phyloP scores from a whole-genome alignment of 2,329 filamentous ascomycete species.

The Hymenoscyphus linearis region DNA sequence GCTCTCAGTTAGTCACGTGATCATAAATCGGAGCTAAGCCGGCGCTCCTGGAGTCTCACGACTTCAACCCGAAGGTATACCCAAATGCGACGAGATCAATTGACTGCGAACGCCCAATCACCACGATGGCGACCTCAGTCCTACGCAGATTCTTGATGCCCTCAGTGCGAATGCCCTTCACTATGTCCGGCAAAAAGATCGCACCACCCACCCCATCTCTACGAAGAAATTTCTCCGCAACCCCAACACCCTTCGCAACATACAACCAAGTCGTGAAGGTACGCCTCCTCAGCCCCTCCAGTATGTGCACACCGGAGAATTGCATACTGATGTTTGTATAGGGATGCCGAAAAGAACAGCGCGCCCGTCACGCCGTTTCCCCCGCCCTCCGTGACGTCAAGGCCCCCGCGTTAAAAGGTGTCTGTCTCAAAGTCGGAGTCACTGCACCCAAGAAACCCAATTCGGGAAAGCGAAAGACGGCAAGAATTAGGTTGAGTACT shows the following conservation, averaged over 20 bases:
- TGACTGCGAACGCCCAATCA: conserved; percentile 1
- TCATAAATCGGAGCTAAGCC: neutral
- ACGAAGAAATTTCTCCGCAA: conserved; percentile 28
- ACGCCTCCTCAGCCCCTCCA: conserved; percentile 1
- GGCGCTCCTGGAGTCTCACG: neutral
- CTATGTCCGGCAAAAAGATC: conserved; percentile 2
- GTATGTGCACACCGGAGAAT: no score
- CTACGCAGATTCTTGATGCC: conserved; percentile 20
- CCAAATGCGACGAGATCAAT: neutral
- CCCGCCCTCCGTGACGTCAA: conserved; percentile 68
- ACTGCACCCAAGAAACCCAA: conserved; percentile 98
- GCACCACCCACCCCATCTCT: conserved; percentile 6
- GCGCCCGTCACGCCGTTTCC: conserved; percentile 79
- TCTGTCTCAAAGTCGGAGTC: conserved; percentile 89
- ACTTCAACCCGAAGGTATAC: neutral
- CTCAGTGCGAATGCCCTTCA: conserved; percentile 15
- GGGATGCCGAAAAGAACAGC: conserved; percentile 74
- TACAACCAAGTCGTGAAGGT: conserved; percentile 31
- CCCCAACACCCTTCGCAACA: conserved; percentile 27
- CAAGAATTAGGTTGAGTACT: conserved; percentile 80
- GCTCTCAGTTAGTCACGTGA: neutral
- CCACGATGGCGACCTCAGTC: conserved; percentile 19
- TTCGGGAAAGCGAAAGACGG: conserved; percentile 93
- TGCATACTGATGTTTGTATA: conserved; percentile 10
- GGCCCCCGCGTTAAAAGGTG: conserved; percentile 84